A percentile compares a stretch with the other conserved stretches of the same genome.
These are phyloP conservation scores for Diaporthe ilicicola DNA, from an alignment of 2,329 filamentous ascomycete species.

Conservation along the genomic window DNA sequence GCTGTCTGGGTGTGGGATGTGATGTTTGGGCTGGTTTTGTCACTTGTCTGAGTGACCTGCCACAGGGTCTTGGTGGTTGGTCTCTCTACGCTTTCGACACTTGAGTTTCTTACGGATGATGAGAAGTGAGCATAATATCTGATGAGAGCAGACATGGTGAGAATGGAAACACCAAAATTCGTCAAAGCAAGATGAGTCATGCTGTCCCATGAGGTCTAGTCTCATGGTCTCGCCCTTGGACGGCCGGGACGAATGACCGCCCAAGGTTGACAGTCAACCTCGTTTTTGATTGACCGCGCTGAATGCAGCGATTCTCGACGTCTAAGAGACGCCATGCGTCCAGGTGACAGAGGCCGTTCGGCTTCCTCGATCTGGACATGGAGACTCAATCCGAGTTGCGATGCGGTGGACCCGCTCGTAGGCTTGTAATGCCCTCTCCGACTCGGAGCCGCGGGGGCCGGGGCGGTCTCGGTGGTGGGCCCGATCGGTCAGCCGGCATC, in stretches of 20 bases:
- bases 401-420: neutral
- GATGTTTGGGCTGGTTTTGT: too few relatives aligned
- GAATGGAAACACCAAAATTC: neutral
- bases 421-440: neutral
- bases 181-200: slow-evolving; percentile 12
- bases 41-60: neutral
- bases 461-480: neutral
- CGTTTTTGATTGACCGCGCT: too few relatives aligned
- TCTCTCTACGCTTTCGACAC: too few relatives aligned
- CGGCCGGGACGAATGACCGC: neutral
- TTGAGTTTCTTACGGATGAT: neutral
- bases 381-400: neutral
- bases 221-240: neutral
- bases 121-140: neutral
- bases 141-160: neutral
- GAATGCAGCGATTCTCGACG: neutral
- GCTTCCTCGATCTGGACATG: neutral
- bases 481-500: slow-evolving; percentile 16
- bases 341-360: neutral
- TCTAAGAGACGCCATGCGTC: neutral
- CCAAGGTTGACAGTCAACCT: slow-evolving; percentile 12
- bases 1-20: neutral
- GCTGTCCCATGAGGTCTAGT: neutral
- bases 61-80: neutral
- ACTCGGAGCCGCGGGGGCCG: neutral